Evolutionary conservation across 1,284 basidiomycete genomes (phyloP), one percentile per base, ranked within the genome.

Genomic region (Cerioporus squamosus): DNA sequence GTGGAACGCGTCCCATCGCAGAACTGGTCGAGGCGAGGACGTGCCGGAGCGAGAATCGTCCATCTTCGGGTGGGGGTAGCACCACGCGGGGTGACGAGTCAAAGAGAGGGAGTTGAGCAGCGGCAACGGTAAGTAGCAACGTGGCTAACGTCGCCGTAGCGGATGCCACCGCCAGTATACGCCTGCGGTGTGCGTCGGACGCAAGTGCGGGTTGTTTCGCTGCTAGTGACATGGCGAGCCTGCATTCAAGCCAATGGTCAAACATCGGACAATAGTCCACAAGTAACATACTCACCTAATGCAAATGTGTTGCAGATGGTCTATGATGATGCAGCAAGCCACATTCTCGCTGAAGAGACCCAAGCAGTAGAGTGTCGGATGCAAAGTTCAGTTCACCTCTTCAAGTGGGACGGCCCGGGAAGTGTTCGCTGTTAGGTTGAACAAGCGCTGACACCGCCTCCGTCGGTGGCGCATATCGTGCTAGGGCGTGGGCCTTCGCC

Each of bases 1-100:
- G 74, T 98, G 90, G 59, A 98, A 81, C 2, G 82, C 81, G 70
- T 98, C 97, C 97, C 97, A 98, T 61, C 95, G 86, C n/a, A 94
- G 75, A 2, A 84, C 64, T n/a, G 2, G 79, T 67, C 12, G 69
- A 72, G 0, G 70, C 57, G 4, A 69, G 52, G 2, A 59, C 48
- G 3, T 44, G 53, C 3, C 55, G 48, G 2, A 62, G 56, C 17
- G 61, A 61, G 15, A 24, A n/a, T 17, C 24, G 5, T 5, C 38
- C 9, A 14, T 40, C 44, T 3, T 55, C 44, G 58, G 70, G 70
- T 22, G 67, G 59, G 0, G 70, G 53, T 15, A 67, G 51, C 15
- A 75, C 47, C 5, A 76, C 56, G 38, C 77, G 70, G 0, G 86
- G 79, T 5, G 82, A 83, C 2, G 75, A 68, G 51, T 82, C 81